phyloP scores from a whole-genome alignment of 2,329 filamentous ascomycete genomes.

The Hymenoscyphus linearis region DNA sequence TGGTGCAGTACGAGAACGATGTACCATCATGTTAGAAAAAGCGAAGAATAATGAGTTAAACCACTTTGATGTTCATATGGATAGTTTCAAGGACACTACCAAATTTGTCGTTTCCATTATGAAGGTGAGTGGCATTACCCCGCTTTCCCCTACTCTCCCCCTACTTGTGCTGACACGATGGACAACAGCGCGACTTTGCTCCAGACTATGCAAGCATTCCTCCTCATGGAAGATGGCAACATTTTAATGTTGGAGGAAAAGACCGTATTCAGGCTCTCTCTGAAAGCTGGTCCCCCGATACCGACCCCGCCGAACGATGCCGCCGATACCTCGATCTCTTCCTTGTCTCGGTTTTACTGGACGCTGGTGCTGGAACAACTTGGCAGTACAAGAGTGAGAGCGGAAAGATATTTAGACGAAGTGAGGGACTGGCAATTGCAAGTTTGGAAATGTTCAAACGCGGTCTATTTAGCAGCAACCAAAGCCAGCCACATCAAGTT shows the following conservation, averaged over 20 bases:
- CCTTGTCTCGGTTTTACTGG: constrained; percentile 73
- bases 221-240: constrained; percentile 79
- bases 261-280: constrained; percentile 69
- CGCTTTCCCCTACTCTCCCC: not conserved
- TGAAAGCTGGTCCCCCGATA: constrained; percentile 59
- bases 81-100: constrained; percentile 62
- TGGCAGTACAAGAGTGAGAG: constrained; percentile 96
- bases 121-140: constrained; percentile 45
- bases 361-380: constrained; percentile 81
- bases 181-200: constrained; percentile 59
- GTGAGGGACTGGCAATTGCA: constrained; percentile 78
- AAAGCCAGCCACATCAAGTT: constrained; percentile 78
- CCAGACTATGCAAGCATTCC: constrained; percentile 70
- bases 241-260: constrained; percentile 74
- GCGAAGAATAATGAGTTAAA: constrained; percentile 63
- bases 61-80: constrained; percentile 67
- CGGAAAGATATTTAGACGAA: constrained; percentile 73
- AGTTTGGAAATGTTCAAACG: constrained; percentile 89
- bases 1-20: constrained; percentile 76
- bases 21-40: constrained; percentile 53
- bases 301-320: constrained; percentile 69
- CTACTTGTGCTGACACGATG: constrained; percentile 5
- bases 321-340: constrained; percentile 74
- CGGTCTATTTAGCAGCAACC: constrained; percentile 80
- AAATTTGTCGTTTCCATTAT: constrained; percentile 69